Conservation (phyloP, 768 basidiomycete species). For the Lactifluus pinguis region DNA sequence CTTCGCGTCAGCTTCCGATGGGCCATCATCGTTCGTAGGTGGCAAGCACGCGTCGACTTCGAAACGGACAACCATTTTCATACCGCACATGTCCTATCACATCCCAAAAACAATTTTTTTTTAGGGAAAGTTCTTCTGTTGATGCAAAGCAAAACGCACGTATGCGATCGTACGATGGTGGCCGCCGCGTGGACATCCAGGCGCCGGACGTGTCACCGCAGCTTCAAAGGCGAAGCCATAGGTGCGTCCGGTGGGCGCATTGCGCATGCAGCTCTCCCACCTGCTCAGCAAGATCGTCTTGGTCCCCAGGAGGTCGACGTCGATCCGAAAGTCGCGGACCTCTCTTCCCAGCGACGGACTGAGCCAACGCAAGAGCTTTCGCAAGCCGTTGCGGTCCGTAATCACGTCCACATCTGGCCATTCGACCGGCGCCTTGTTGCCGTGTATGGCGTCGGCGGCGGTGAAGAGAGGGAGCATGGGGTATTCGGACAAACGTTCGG, state of each 20-base stretch:
- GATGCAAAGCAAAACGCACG: conserved; percentile 31
- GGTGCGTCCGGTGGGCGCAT: conserved; percentile 25
- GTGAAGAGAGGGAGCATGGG: conserved; percentile 48
- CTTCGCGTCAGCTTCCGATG: neutral
- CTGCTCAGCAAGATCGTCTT: conserved; percentile 55
- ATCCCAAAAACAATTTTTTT: neutral
- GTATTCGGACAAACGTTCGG: conserved; percentile 31
- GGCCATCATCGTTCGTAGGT: neutral
- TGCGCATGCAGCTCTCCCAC: conserved; percentile 37
- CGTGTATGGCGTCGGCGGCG: conserved; percentile 37
- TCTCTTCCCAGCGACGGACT: conserved; percentile 21
- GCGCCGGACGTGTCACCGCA: conserved; percentile 38
- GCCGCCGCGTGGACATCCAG: conserved; percentile 42
- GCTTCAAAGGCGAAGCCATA: conserved; percentile 59
- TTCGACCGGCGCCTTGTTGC: conserved; percentile 23
- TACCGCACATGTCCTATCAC: conserved; percentile 44
- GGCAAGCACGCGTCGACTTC: conserved; percentile 38
- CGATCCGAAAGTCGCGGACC: conserved; percentile 55
- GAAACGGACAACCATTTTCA: conserved; percentile 51
- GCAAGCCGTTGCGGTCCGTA: conserved; percentile 57
- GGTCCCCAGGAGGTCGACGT: conserved; percentile 50
- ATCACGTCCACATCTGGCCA: conserved; percentile 37
- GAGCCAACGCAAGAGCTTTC: conserved; percentile 57
- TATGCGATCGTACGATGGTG: conserved; percentile 59
- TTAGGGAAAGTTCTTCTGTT: neutral